Conservation (phyloP, 2,329 filamentous ascomycete species). For the Aureobasidium uvarum region DNA sequence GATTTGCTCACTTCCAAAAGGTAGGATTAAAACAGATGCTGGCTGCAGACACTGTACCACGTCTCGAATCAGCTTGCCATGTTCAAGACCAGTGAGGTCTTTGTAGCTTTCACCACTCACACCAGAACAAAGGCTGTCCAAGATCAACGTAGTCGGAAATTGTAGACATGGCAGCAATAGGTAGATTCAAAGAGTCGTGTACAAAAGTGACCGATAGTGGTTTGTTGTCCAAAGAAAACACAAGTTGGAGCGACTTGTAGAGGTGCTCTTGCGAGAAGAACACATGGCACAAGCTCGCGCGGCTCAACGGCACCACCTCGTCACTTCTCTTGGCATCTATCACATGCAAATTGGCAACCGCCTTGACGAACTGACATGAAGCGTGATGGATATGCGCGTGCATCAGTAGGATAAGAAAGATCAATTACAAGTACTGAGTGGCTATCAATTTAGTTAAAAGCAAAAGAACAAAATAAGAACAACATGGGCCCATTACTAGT, state of each 20-base stretch:
- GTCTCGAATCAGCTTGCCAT: not conserved
- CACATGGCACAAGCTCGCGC: conserved; percentile 21
- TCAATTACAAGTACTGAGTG: not conserved
- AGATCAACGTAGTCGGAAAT: conserved; percentile 40
- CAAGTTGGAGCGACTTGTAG: not conserved
- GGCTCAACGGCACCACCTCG: not conserved
- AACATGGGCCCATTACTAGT: not conserved
- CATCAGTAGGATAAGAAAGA: not conserved
- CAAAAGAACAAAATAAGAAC: not conserved
- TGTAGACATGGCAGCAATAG: not conserved
- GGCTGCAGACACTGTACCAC: conserved; percentile 65
- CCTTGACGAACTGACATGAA: too few species aligned
- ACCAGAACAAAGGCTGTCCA: conserved; percentile 49
- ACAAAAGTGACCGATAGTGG: not conserved
- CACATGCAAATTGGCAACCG: not conserved
- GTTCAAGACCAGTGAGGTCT: conserved; percentile 2
- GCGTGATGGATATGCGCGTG: not conserved
- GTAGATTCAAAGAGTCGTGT: not conserved
- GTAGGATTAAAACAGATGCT: conserved; percentile 93
- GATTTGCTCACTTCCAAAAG: conserved; percentile 90
- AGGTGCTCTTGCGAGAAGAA: not conserved
- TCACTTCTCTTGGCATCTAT: conserved; percentile 15
- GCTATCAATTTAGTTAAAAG: conserved; percentile 20
- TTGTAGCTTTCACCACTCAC: conserved; percentile 38
- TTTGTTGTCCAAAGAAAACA: not conserved